Base-by-base conservation (phyloP, 1,284 basidiomycete species). In the Farysia itapuensis region DNA sequence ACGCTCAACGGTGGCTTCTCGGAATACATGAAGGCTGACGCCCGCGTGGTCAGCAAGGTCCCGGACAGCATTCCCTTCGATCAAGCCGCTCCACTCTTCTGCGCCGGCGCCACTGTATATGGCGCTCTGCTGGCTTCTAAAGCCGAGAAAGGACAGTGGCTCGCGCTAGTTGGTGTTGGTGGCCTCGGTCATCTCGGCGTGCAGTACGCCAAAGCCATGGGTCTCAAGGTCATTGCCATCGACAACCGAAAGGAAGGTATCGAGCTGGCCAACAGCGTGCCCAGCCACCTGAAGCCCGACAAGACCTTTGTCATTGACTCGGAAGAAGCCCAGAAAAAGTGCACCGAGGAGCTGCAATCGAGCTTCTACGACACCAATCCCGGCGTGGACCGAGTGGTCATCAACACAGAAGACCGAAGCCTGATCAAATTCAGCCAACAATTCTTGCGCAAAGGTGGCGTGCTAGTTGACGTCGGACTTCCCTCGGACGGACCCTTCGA, bases 91-190 rank as follows among this genome's bases (percentile, higher is more conserved):
- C 80, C 80, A 3, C 64, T 81, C 2, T 66, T 80, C 42, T 81
- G 78, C 43, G 78, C 79, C 14, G 79, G 79, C 16, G 51, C 70
- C n/a, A 76, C 78, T 12, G 70, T 73, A 34, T 78, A 67, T 49
- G 79, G 78, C 39, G 75, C 77, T 1, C 65, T 81, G n/a, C 70
- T 79, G 14, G 54, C 57, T 4, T 37, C 66, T 28, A 54, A 59
- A 44, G 58, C 72, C 0, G 29, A 57, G 43, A 59, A 43, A 57
- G 72, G 70, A 9, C 74, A 78, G 38, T 67, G 79, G 34, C 78
- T 79, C 7, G 77, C 70, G 9, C 70, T 80, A 14, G 75, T 79
- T 30, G 79, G 79, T 16, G 59, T 80, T 25, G 79, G 79, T 43
- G 77, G 77, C 22, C 71, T 79, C 4, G 77, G 77, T 8, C 77